Percentiles rank a stretch among this genome's conserved stretches.
phyloP scores from a whole-genome alignment of 345 rosid genomes.

The Bruguiera parviflora region DNA sequence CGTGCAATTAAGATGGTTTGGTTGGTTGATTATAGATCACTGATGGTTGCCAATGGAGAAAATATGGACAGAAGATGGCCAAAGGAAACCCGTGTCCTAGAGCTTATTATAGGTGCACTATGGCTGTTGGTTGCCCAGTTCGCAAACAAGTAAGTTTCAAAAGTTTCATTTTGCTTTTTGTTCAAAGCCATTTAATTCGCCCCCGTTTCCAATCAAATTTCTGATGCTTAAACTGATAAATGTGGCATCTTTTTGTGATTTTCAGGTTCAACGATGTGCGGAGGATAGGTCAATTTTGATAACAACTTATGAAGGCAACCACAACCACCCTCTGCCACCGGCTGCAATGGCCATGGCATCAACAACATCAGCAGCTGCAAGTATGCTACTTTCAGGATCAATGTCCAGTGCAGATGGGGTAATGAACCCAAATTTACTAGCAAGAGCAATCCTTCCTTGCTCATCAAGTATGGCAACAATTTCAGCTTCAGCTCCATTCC shows the following conservation, averaged over 20 bases:
- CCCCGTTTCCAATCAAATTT: background rate
- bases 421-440: slow-evolving; percentile 80
- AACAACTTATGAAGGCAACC: slow-evolving; percentile 93
- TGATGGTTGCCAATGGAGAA: slow-evolving; percentile 98
- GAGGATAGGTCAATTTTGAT: slow-evolving; percentile 79
- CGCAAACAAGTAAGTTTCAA: slow-evolving; percentile 71
- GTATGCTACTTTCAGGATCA: slow-evolving; percentile 84
- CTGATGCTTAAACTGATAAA: slow-evolving; percentile 4
- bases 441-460: slow-evolving; percentile 82
- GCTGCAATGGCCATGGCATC: slow-evolving; percentile 97
- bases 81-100: slow-evolving; percentile 98
- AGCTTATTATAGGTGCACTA: slow-evolving; percentile 96
- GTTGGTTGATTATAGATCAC: slow-evolving; percentile 38
- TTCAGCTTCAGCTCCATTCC: slow-evolving; percentile 96
- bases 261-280: slow-evolving; percentile 91
- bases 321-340: slow-evolving; percentile 89
- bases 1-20: background rate
- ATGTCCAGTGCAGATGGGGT: slow-evolving; percentile 87
- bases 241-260: background rate
- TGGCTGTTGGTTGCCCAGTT: slow-evolving; percentile 91
- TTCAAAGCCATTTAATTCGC: background rate
- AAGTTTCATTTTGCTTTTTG: background rate
- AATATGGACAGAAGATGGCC: slow-evolving; percentile 98
- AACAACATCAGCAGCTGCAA: slow-evolving; percentile 83
- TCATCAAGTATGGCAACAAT: slow-evolving; percentile 91